These are phyloP conservation scores for Cochlearia excelsa DNA, from an alignment of 345 rosid genomes.

Conservation along the genomic window DNA sequence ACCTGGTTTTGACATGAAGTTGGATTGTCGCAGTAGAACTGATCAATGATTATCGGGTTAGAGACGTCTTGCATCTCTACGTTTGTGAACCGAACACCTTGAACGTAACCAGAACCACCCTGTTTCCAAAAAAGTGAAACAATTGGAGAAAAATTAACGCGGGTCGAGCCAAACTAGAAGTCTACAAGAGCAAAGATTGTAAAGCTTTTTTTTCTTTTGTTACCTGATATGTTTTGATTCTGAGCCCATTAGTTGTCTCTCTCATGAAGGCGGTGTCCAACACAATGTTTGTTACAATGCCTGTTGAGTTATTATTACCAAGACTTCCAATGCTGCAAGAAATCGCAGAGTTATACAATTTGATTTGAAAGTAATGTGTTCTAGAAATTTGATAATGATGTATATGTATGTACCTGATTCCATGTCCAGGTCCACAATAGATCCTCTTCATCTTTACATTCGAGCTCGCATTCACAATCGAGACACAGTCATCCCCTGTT, in stretches of 20 bases:
- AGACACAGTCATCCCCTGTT: constrained; percentile 94
- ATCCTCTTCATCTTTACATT: constrained; percentile 81
- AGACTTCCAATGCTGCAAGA: constrained; percentile 87
- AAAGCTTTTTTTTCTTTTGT: neutral
- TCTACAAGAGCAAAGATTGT: neutral
- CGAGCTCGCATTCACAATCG: constrained; percentile 88
- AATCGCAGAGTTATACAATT: neutral
- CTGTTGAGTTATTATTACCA: constrained; percentile 79
- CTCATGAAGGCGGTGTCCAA: constrained; percentile 81
- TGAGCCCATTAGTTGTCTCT: constrained; percentile 85
- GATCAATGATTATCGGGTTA: constrained; percentile 92
- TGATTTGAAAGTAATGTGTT: constrained; percentile 1
- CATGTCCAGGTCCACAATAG: constrained; percentile 98
- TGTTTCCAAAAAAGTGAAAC: constrained; percentile 24
- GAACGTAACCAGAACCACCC: constrained; percentile 96
- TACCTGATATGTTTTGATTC: constrained; percentile 99
- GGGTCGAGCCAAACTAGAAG: neutral
- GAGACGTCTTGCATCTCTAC: constrained; percentile 80
- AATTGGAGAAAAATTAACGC: neutral
- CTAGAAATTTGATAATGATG: neutral
- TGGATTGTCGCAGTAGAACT: constrained; percentile 97
- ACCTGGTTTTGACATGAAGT: constrained; percentile 81
- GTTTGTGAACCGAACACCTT: constrained; percentile 72
- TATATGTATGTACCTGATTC: constrained; percentile 58
- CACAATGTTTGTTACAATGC: constrained; percentile 79